Conservation (phyloP, 306 rosid species). For the Castanea mollissima region DNA sequence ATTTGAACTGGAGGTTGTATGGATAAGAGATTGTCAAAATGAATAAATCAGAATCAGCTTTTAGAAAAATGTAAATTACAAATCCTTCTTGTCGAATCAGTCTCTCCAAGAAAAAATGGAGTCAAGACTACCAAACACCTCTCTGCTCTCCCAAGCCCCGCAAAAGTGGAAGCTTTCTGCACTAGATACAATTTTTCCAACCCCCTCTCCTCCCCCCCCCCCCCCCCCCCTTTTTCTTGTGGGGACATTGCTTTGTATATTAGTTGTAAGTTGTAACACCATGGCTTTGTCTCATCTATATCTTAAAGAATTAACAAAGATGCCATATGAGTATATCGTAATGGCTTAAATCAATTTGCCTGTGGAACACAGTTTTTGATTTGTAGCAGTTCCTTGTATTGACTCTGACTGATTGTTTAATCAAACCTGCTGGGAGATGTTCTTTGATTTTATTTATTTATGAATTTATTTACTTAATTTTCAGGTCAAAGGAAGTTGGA, state of each 20-base stretch:
- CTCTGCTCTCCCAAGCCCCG: no score
- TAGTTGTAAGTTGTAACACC: background rate
- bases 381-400: background rate
- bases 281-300: background rate
- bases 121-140: no score
- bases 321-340: background rate
- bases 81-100: background rate
- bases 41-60: background rate
- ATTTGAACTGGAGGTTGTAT: background rate
- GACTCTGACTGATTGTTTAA: background rate
- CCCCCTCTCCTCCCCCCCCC: fast-evolving
- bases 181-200: no score
- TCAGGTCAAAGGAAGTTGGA: slow-evolving; percentile 86
- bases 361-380: background rate
- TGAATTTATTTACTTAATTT: background rate
- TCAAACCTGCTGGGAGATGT: background rate
- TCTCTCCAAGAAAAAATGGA: no score
- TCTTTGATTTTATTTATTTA: background rate
- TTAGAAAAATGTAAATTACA: background rate
- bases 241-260: background rate
- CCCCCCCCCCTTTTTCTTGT: no score
- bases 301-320: background rate
- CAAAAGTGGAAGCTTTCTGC: no score
- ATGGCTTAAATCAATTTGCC: background rate
- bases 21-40: background rate